Base-by-base conservation (phyloP, 176 grass and related monocot genomes). In the Carex myosuroides region DNA sequence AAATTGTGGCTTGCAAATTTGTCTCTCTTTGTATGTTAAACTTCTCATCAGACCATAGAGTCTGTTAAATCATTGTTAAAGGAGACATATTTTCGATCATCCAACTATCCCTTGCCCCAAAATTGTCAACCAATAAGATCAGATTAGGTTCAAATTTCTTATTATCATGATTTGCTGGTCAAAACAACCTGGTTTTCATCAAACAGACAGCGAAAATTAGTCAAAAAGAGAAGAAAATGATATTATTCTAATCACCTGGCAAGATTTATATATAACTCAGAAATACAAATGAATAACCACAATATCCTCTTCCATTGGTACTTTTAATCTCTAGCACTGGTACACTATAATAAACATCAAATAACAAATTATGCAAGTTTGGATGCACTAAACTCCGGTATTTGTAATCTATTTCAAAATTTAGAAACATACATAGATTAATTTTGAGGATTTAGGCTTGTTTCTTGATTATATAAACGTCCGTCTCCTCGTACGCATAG, bases 401-500 rank as follows among this genome's bases (percentile, higher is more conserved):
- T 13, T 26, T 24, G 20, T 24, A 74, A 74, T 26, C 8, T 24
- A 26, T 53, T 75, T 52, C 46, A 75, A 48, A 75, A 52, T 75
- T 26, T 69, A 29, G 29, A 54, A 53, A 75, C 46, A 75, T 54
- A 55, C 20, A 76, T 26, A 55, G 13, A 13, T 53, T 76, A 3
- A 17, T 54, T 72, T 74, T 52, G 70, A 65, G 13, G 37, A 81
- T 16, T 82, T 41, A 82, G n/a, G 61, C 80, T 66, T 82, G 88
- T 87, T 90, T 89, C 83, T 90, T 87, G 60, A 95, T 87, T 9
- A 98, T 46, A 66, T 85, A 98, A 55, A 98, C 91, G 61, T 95
- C 93, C 5, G 83, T 89, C 89, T 98, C 96, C 83, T 93, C 96
- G 3, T 80, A 95, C 20, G 89, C 86, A 16, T 95, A 98, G 3